Conservation (phyloP, 768 basidiomycete species). For the Termitomyces sp. region DNA sequence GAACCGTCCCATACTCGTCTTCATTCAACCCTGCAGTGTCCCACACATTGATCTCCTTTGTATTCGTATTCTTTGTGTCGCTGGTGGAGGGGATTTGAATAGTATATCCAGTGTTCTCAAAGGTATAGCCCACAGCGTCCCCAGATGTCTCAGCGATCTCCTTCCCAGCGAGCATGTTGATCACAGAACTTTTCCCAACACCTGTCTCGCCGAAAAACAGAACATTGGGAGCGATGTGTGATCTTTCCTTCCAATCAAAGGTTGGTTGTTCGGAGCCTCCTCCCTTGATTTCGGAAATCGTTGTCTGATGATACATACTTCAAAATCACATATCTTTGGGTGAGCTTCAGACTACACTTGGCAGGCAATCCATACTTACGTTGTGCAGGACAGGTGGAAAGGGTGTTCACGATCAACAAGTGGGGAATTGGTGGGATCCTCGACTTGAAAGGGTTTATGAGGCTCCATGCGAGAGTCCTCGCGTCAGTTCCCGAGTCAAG, state of each 20-base stretch:
- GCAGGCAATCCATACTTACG: not conserved
- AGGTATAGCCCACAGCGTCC: not conserved
- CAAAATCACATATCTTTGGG: not conserved
- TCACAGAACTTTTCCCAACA: not conserved
- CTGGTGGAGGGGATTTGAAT: not conserved
- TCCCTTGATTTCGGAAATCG: not conserved
- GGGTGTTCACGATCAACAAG: not conserved
- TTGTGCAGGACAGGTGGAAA: not conserved
- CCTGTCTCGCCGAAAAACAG: not conserved
- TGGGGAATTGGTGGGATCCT: not conserved
- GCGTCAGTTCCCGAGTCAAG: not conserved
- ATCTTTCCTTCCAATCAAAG: not conserved
- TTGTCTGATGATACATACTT: not conserved
- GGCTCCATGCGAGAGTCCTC: not conserved
- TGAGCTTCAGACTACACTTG: not conserved
- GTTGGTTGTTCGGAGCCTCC: not conserved
- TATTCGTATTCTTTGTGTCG: not conserved
- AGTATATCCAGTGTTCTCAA: not conserved
- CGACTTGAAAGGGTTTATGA: too few relatives aligned
- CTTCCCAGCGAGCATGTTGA: not conserved
- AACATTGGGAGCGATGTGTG: not conserved
- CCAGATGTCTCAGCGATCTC: not conserved
- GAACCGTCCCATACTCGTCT: not conserved
- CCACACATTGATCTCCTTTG: not conserved
- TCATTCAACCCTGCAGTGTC: not conserved